These are phyloP conservation scores for Diaporthe sp. DNA, from an alignment of 2,329 filamentous ascomycete species.

Conservation along the genomic window DNA sequence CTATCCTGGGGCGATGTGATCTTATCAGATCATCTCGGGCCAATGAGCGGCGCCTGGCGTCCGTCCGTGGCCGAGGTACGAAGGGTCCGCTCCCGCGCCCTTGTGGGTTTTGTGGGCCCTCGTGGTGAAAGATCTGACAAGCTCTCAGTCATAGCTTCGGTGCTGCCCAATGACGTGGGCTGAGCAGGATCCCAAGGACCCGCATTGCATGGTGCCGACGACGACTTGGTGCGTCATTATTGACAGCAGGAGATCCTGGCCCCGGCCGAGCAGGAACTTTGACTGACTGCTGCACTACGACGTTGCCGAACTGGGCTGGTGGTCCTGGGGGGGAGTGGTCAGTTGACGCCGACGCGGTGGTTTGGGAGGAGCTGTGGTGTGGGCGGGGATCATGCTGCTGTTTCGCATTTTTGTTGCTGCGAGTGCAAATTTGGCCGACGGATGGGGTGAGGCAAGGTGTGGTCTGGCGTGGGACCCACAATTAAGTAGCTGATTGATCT, in stretches of 20 bases:
- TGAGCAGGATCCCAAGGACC: not conserved
- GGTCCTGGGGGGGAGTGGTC: not conserved
- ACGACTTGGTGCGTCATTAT: slow-evolving; percentile 27
- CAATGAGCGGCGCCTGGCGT: slow-evolving; percentile 32
- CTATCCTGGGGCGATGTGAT: slow-evolving; percentile 33
- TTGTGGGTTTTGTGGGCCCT: slow-evolving; percentile 3
- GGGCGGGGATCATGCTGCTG: not conserved
- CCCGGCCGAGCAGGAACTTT: not conserved
- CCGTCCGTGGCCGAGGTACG: slow-evolving; percentile 9
- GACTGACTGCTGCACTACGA: not conserved
- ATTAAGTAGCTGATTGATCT: slow-evolving; percentile 51
- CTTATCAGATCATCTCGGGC: slow-evolving; percentile 41
- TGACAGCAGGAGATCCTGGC: not conserved
- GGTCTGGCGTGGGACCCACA: slow-evolving; percentile 5
- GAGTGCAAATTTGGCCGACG: slow-evolving; percentile 2
- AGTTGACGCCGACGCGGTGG: not conserved
- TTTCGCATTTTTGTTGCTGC: not conserved
- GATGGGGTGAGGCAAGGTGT: slow-evolving; percentile 13
- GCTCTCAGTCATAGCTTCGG: slow-evolving; percentile 20
- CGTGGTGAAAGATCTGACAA: slow-evolving; percentile 33
- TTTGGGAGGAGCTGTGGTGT: not conserved
- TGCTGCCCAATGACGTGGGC: slow-evolving; percentile 9
- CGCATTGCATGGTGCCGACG: slow-evolving; percentile 18
- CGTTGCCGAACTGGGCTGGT: not conserved
- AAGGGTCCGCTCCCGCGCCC: slow-evolving; percentile 15